Conservation (phyloP, 1,284 basidiomycete species). For the Lentinus polychrous region DNA sequence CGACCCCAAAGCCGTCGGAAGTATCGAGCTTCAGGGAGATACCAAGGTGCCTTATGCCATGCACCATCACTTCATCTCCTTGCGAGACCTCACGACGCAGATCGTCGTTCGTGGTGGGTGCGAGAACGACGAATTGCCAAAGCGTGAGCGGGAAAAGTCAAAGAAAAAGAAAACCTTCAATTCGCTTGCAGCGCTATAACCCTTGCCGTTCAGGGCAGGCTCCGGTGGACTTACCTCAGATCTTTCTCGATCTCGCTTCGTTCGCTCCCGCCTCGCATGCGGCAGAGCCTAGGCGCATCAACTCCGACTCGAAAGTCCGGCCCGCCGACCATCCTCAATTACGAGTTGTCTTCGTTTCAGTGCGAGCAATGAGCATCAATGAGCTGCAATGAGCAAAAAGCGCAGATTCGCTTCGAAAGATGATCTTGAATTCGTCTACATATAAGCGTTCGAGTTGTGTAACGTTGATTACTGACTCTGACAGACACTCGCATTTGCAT, state of each 20-base stretch:
- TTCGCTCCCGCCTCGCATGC: background rate
- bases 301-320: too few species aligned
- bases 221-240: background rate
- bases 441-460: too few species aligned
- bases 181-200: slow-evolving; percentile 14
- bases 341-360: too few species aligned
- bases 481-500: too few species aligned
- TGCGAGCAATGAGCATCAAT: too few species aligned
- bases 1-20: slow-evolving; percentile 59
- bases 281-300: too few species aligned
- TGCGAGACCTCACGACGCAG: slow-evolving; percentile 69
- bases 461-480: too few species aligned
- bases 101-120: slow-evolving; percentile 42
- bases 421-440: too few species aligned
- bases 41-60: slow-evolving; percentile 82
- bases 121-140: slow-evolving; percentile 45
- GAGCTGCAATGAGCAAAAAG: too few species aligned
- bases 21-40: slow-evolving; percentile 60
- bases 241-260: slow-evolving; percentile 3
- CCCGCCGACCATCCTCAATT: too few species aligned
- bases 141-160: slow-evolving; percentile 57
- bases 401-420: too few species aligned
- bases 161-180: slow-evolving; percentile 6
- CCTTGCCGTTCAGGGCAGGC: slow-evolving; percentile 24
- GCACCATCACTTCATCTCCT: slow-evolving; percentile 82